Evolutionary conservation across 2,329 filamentous ascomycete genomes (phyloP).

Genomic region (Allantophomopsis lycopodina): DNA sequence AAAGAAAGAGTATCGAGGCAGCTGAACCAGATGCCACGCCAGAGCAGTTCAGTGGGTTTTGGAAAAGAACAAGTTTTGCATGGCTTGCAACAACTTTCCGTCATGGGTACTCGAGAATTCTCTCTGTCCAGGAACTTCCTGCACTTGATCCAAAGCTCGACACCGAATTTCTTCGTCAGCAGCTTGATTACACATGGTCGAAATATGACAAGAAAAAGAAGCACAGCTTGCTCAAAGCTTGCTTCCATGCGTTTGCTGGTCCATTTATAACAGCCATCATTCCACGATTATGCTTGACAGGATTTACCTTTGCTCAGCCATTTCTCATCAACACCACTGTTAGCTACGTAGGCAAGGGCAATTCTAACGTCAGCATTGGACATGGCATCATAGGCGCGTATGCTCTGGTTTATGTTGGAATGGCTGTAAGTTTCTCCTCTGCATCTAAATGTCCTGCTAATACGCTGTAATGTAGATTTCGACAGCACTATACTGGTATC

Average conservation of each 20-base stretch:
- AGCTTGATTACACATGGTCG: constrained; percentile 8
- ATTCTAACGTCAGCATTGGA: constrained; percentile 6
- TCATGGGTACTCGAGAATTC: constrained; percentile 10
- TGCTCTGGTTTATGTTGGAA: constrained; percentile 12
- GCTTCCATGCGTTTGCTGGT: constrained; percentile 8
- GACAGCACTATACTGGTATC: constrained; percentile 3
- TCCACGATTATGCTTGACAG: constrained; percentile 4
- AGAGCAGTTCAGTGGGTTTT: constrained; percentile 20
- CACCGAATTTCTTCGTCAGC: constrained; percentile 12
- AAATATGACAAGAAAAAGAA: neutral
- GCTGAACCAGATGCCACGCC: constrained; percentile 1
- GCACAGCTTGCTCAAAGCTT: neutral
- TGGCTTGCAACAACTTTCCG: constrained; percentile 21
- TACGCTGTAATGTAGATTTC: constrained; percentile 1
- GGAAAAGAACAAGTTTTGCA: constrained; percentile 22
- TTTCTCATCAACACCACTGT: constrained; percentile 7
- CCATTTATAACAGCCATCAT: neutral
- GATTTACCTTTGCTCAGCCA: constrained; percentile 8
- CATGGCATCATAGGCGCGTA: constrained; percentile 15
- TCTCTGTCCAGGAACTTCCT: constrained; percentile 14
- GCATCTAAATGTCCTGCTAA: neutral
- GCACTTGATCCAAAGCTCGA: constrained; percentile 14
- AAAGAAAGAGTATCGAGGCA: constrained; percentile 20
- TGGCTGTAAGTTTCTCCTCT: constrained; percentile 7
- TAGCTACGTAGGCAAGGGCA: neutral